Base-by-base conservation (phyloP, 202 grass and related monocot genomes). In the Saccharum hybrid region DNA sequence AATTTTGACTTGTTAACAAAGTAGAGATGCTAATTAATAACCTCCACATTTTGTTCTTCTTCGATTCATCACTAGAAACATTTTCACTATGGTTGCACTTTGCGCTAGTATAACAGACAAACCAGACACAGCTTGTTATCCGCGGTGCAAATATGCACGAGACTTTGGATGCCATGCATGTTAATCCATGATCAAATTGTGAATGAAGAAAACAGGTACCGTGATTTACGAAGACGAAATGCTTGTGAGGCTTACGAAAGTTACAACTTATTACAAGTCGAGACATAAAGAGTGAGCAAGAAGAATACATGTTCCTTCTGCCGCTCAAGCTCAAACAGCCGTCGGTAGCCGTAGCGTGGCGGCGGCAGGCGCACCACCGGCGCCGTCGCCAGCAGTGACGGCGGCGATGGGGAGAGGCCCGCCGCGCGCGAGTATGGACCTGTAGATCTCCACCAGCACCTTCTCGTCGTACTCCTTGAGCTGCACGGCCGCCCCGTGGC, bases 401-500 rank as follows among this genome's bases (percentile, higher is more conserved):
- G 71, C 31, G 34, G 67, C 30, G 19, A 87, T 16, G 0, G 79
- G 61, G 36, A 88, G 37, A 8, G 38, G 6, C 1, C 81, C 82
- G 6, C 87, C 84, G 57, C 81, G 39, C 31, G 88, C 75, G 54
- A 93, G 70, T 1, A 97, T 68, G 70, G 85, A 86, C 85, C 82
- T 77, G 87, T 93, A 97, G 83, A 93, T 83, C 84, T 93, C 89
- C 6, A 93, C 89, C 14, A 93, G 82, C 91, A 97, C 56, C 60
- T 91, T 97, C 80, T 91, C 82, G 43, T 97, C 91, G 68, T 93
- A 91, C 73, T 97, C 94, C 79, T 93, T 97, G 60, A 81, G 75
- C 77, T 64, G 69, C 45, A 86, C 89, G 12, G 22, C 1, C 5
- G 49, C 5, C 15, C 15, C 0, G 15, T 5, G 16, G 43, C 72